Evolutionary conservation across 352 stramenopile species (phyloP).

Genomic region (Nothophytophthora sp.): DNA sequence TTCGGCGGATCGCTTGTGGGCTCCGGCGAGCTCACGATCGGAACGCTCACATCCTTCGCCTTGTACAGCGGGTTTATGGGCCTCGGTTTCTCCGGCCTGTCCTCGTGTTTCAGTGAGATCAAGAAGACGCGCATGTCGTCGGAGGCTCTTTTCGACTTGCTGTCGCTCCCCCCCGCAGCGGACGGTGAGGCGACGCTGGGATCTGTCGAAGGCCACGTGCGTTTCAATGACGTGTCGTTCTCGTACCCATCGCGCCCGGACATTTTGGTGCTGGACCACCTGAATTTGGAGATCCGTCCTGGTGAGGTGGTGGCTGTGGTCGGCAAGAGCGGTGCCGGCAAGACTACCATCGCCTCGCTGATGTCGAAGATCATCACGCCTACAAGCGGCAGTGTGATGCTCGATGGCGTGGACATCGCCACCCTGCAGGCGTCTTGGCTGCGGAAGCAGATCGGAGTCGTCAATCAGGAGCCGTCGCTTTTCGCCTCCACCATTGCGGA

Average conservation of each 20-base stretch:
- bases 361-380: slow-evolving; percentile 80
- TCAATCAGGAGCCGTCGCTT: slow-evolving; percentile 84
- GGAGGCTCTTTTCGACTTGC: slow-evolving; percentile 65
- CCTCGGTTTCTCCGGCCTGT: slow-evolving; percentile 87
- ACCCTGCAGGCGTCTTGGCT: slow-evolving; percentile 71
- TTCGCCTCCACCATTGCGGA: slow-evolving; percentile 82
- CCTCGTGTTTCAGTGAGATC: slow-evolving; percentile 82
- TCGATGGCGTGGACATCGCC: slow-evolving; percentile 76
- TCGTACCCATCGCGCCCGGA: slow-evolving; percentile 82
- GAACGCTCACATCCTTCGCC: slow-evolving; percentile 89
- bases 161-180: slow-evolving; percentile 43
- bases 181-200: slow-evolving; percentile 48
- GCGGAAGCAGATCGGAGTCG: slow-evolving; percentile 86
- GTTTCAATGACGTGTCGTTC: slow-evolving; percentile 85
- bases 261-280: slow-evolving; percentile 55
- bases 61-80: slow-evolving; percentile 92
- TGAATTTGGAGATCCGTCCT: slow-evolving; percentile 72
- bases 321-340: slow-evolving; percentile 84
- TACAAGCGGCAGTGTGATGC: slow-evolving; percentile 51
- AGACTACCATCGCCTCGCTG: slow-evolving; percentile 81
- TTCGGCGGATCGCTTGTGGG: slow-evolving; percentile 88
- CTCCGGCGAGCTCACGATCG: slow-evolving; percentile 87
- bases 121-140: slow-evolving; percentile 77
- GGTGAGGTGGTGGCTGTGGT: slow-evolving; percentile 87
- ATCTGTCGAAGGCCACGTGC: slow-evolving; percentile 60